phyloP scores from a whole-genome alignment of 169 alveolate genomes.

The Plasmodium adleri region DNA sequence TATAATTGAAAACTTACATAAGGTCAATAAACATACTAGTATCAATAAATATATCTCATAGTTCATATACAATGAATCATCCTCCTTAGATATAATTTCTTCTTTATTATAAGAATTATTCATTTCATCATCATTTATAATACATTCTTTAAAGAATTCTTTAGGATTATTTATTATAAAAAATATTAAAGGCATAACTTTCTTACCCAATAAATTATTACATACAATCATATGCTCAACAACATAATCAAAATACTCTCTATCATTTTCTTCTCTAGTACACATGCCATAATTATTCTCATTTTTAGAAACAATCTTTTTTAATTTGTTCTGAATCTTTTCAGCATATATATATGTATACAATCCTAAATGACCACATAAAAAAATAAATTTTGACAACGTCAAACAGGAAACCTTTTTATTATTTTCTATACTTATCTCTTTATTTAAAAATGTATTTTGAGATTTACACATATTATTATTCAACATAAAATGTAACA shows the following conservation, averaged over 20 bases:
- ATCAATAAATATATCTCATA: constrained; percentile 65
- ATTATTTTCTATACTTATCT: background rate
- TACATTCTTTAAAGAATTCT: constrained; percentile 35
- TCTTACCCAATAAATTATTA: constrained; percentile 60
- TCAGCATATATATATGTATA: constrained; percentile 75
- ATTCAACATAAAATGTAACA: constrained; percentile 2
- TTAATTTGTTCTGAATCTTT: constrained; percentile 54
- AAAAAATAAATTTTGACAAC: constrained; percentile 42
- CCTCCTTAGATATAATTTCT: background rate
- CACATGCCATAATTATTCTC: constrained; percentile 73
- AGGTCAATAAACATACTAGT: constrained; percentile 58
- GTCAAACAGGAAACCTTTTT: constrained; percentile 47
- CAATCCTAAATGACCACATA: constrained; percentile 67
- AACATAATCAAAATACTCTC: constrained; percentile 72
- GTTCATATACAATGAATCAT: constrained; percentile 37
- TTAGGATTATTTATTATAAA: constrained; percentile 50
- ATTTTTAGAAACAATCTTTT: constrained; percentile 36
- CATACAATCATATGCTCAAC: constrained; percentile 74
- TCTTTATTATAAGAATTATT: background rate
- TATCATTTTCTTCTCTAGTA: constrained; percentile 68
- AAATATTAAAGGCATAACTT: constrained; percentile 62
- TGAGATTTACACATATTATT: background rate
- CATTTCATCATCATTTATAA: constrained; percentile 1
- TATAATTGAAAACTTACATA: constrained; percentile 59
- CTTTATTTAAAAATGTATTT: background rate